phyloP scores from a whole-genome alignment of 495 filamentous ascomycete genomes.

The Aspergillus carlsbadensis region DNA sequence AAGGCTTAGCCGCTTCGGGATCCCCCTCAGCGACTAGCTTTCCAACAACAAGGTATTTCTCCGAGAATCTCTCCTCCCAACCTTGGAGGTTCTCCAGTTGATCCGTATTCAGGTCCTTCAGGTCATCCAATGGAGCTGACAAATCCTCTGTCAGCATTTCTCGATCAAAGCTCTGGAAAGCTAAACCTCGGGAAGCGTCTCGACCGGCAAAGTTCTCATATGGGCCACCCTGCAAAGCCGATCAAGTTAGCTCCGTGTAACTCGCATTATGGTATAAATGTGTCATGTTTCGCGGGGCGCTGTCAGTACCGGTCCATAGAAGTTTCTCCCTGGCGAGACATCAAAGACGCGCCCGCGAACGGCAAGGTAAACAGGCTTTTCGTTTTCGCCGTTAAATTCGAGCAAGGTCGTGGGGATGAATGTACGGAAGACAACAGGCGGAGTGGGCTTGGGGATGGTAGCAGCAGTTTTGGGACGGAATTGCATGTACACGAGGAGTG shows the following conservation, averaged over 20 bases:
- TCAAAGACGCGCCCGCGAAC: slow-evolving; percentile 87
- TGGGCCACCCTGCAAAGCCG: slow-evolving; percentile 65
- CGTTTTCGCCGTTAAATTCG: slow-evolving; percentile 80
- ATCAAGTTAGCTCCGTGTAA: not conserved
- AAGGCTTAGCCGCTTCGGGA: slow-evolving; percentile 48
- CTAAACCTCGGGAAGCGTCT: slow-evolving; percentile 90
- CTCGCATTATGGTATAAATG: too few species aligned
- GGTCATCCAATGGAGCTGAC: slow-evolving; percentile 78
- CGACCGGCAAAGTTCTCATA: slow-evolving; percentile 93
- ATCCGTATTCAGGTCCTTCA: slow-evolving; percentile 70
- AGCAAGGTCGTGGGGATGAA: slow-evolving; percentile 85
- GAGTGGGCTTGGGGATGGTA: slow-evolving; percentile 64
- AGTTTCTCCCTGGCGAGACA: slow-evolving; percentile 78
- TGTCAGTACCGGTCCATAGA: slow-evolving; percentile 75
- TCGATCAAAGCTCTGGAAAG: slow-evolving; percentile 91
- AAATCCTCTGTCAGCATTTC: slow-evolving; percentile 95
- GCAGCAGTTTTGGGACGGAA: slow-evolving; percentile 59
- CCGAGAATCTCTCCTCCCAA: slow-evolving; percentile 89
- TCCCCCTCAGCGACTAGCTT: slow-evolving; percentile 74
- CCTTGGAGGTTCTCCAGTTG: slow-evolving; percentile 80
- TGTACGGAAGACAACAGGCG: slow-evolving; percentile 80
- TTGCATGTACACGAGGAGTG: slow-evolving; percentile 67
- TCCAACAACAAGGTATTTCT: slow-evolving; percentile 96
- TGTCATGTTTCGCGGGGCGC: not conserved
- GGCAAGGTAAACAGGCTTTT: slow-evolving; percentile 76